Conservation (phyloP, 2,329 filamentous ascomycete species). For the Bipolaris bicolor region DNA sequence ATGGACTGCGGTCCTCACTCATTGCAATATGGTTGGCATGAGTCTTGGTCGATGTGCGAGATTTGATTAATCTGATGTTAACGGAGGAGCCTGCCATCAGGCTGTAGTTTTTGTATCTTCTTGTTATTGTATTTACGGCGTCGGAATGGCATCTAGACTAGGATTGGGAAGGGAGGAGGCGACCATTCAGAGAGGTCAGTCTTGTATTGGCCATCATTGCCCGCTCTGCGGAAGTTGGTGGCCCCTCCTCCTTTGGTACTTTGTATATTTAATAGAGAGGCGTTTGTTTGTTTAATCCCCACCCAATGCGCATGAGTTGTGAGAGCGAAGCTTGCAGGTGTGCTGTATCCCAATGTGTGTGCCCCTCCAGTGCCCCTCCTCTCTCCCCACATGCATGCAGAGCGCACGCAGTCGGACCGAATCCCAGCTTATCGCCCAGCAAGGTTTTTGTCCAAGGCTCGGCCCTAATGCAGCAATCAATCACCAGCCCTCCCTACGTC, state of each 20-base stretch:
- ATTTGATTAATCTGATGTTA: conserved; percentile 30
- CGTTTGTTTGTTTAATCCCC: not conserved
- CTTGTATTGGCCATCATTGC: conserved; percentile 17
- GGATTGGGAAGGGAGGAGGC: conserved; percentile 3
- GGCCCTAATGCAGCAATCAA: not conserved
- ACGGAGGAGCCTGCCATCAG: conserved; percentile 10
- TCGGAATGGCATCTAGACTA: conserved; percentile 9
- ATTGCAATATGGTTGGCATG: conserved; percentile 36
- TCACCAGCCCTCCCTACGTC: not conserved
- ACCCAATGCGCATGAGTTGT: not conserved
- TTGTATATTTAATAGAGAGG: conserved; percentile 3
- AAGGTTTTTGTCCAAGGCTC: not conserved
- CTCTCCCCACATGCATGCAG: not conserved
- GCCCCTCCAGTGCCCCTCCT: not conserved
- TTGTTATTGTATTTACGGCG: conserved; percentile 17
- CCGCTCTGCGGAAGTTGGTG: conserved; percentile 9
- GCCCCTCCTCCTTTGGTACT: not conserved
- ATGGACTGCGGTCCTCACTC: conserved; percentile 31
- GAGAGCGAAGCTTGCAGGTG: not conserved
- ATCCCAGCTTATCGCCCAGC: not conserved
- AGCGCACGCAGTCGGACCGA: not conserved
- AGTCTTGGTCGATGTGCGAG: conserved; percentile 31
- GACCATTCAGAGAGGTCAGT: conserved; percentile 14
- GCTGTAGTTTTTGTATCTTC: conserved; percentile 4
- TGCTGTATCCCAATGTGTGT: not conserved